These are phyloP conservation scores for Ophiostoma ips DNA, from an alignment of 2,329 filamentous ascomycete species.

Conservation along the genomic window DNA sequence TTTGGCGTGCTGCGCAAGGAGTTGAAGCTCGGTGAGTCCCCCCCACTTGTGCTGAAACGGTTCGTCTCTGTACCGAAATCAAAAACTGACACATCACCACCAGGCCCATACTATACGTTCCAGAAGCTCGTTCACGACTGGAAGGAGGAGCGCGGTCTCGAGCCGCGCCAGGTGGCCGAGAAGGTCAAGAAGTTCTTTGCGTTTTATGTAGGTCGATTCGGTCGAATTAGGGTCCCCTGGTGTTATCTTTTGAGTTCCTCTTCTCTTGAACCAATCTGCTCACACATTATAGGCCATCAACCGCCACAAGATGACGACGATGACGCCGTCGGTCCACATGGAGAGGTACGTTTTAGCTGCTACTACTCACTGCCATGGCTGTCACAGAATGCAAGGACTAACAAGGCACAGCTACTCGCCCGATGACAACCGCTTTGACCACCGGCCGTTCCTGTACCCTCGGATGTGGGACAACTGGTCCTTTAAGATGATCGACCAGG, in stretches of 20 bases:
- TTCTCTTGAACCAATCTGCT: neutral
- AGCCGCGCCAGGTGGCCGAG: slow-evolving; percentile 29
- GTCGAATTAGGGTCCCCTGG: no score
- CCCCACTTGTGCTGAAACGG: no score
- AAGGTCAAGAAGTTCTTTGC: slow-evolving; percentile 33
- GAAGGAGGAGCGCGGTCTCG: slow-evolving; percentile 21
- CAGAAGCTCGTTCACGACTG: slow-evolving; percentile 33
- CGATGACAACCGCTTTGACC: slow-evolving; percentile 29
- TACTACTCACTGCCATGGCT: no score
- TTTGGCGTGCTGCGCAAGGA: slow-evolving; percentile 28
- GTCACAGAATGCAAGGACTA: neutral
- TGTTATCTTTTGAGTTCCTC: no score
- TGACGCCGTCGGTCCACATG: slow-evolving; percentile 43
- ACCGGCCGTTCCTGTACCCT: slow-evolving; percentile 26
- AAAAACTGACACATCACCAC: neutral
- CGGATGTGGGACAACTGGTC: slow-evolving; percentile 20
- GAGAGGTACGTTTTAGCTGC: slow-evolving; percentile 4
- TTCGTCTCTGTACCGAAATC: no score
- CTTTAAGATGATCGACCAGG: slow-evolving; percentile 22
- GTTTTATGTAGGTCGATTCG: no score
- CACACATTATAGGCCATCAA: slow-evolving; percentile 30
- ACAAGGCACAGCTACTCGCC: slow-evolving; percentile 20
- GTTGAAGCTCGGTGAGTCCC: slow-evolving; percentile 26
- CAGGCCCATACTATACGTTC: slow-evolving; percentile 30
- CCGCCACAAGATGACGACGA: slow-evolving; percentile 50